These are phyloP conservation scores for Cercophora newfieldiana DNA, from an alignment of 495 filamentous ascomycete species.

Conservation along the genomic window DNA sequence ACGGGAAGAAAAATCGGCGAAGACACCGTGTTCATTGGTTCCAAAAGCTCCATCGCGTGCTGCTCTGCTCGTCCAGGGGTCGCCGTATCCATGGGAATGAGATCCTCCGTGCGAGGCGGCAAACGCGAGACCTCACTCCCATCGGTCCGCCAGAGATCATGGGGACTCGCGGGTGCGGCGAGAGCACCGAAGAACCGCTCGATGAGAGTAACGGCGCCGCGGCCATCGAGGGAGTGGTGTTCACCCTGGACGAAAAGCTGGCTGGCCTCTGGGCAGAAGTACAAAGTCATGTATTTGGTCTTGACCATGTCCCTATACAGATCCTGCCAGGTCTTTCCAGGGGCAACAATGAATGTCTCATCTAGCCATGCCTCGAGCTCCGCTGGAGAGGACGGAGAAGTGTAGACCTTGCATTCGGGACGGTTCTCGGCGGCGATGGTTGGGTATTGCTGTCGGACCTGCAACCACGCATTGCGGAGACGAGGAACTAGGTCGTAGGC, in stretches of 20 bases:
- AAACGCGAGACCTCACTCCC: background rate
- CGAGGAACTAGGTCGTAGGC: background rate
- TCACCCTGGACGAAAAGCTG: conserved; percentile 13
- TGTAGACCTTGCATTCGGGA: conserved; percentile 9
- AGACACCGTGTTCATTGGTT: background rate
- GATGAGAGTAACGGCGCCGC: conserved; percentile 4
- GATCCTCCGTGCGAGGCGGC: conserved; percentile 13
- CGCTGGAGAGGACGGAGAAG: background rate
- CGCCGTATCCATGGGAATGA: background rate
- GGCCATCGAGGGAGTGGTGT: conserved; percentile 10
- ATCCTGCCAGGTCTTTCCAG: background rate
- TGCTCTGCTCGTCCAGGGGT: background rate
- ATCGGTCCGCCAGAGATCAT: background rate
- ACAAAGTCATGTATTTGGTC: conserved; percentile 8
- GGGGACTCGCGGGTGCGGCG: background rate
- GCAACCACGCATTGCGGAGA: conserved; percentile 13
- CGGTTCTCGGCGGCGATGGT: conserved; percentile 12
- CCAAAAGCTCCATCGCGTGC: conserved; percentile 7
- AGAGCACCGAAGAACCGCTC: conserved; percentile 12
- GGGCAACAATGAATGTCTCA: conserved; percentile 8
- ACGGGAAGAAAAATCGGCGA: conserved; percentile 8
- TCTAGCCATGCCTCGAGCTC: conserved; percentile 13
- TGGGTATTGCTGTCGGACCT: conserved; percentile 12
- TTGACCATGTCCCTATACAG: conserved; percentile 7
- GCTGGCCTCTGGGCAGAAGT: conserved; percentile 7